These are phyloP conservation scores for Aspergillus alliaceus DNA, from an alignment of 2,329 filamentous ascomycete genomes.

Conservation along the genomic window DNA sequence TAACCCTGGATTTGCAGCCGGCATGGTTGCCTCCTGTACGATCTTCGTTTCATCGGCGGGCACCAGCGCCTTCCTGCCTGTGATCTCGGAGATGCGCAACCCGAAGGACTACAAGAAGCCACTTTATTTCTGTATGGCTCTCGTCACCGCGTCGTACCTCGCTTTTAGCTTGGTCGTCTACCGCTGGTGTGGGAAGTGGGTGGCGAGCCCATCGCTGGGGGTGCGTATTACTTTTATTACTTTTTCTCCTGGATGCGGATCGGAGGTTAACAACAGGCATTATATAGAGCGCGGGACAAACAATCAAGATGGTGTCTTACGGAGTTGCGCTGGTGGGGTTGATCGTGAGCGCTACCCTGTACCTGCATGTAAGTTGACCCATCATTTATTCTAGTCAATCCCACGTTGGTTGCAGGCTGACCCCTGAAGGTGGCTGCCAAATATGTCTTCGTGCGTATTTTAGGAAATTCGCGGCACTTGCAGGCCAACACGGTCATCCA, in stretches of 20 bases:
- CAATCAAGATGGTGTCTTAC: slow-evolving; percentile 62
- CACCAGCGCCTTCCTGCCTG: slow-evolving; percentile 62
- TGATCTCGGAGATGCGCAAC: slow-evolving; percentile 65
- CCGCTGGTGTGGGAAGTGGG: slow-evolving; percentile 62
- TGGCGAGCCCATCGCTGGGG: slow-evolving; percentile 62
- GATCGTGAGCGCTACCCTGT: slow-evolving; percentile 50
- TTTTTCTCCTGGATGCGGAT: background rate
- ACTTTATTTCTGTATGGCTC: slow-evolving; percentile 58
- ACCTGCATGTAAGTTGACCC: slow-evolving; percentile 35
- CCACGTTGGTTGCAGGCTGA: background rate
- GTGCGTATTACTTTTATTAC: background rate
- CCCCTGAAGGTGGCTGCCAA: slow-evolving; percentile 43
- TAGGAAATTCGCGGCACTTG: slow-evolving; percentile 53
- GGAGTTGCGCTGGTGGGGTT: slow-evolving; percentile 59
- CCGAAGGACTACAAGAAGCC: slow-evolving; percentile 62
- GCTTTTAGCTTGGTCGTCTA: slow-evolving; percentile 62
- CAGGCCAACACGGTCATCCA: slow-evolving; percentile 54
- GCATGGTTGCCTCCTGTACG: slow-evolving; percentile 58
- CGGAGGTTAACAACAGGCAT: background rate
- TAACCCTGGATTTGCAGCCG: slow-evolving; percentile 58
- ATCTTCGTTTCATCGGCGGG: slow-evolving; percentile 62
- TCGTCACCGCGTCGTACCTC: slow-evolving; percentile 59
- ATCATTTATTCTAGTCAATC: background rate
- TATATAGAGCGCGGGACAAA: slow-evolving; percentile 53
- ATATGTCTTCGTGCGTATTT: slow-evolving; percentile 57